Evolutionary conservation across 2,329 filamentous ascomycete species (phyloP).

Genomic region (Pseudopithomyces maydicus): DNA sequence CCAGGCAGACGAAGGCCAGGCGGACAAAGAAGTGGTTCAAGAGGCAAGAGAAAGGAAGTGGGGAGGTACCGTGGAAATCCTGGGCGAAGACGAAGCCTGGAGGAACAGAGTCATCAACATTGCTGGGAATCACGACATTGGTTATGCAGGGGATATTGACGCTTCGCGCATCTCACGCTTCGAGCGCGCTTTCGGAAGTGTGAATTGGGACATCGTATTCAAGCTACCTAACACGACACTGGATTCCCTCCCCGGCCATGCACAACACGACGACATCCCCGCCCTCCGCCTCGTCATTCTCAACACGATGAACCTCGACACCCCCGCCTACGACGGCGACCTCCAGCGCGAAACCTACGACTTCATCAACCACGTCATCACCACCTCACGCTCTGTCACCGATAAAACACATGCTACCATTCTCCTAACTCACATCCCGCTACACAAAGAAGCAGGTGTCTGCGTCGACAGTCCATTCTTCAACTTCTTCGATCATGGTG

Average conservation of each 20-base stretch:
- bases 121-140: constrained; percentile 94
- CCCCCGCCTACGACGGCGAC: constrained; percentile 68
- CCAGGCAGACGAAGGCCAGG: constrained; percentile 18
- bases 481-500: constrained; percentile 71
- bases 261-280: constrained; percentile 51
- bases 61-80: constrained; percentile 40
- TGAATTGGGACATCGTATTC: constrained; percentile 88
- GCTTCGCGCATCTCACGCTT: constrained; percentile 77
- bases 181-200: constrained; percentile 80
- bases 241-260: neutral
- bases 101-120: constrained; percentile 81
- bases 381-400: constrained; percentile 64
- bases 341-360: constrained; percentile 78
- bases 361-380: constrained; percentile 74
- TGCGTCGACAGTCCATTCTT: constrained; percentile 88
- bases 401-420: constrained; percentile 74
- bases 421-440: constrained; percentile 87
- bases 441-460: constrained; percentile 80
- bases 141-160: constrained; percentile 91
- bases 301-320: constrained; percentile 94
- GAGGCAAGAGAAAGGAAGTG: constrained; percentile 23
- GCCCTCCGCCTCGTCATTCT: constrained; percentile 82
- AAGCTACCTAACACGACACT: constrained; percentile 29
- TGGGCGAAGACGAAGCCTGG: constrained; percentile 65
- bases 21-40: constrained; percentile 10